Evolutionary conservation across 2,329 filamentous ascomycete species (phyloP).

Genomic region (Phyllosticta ampelicida): DNA sequence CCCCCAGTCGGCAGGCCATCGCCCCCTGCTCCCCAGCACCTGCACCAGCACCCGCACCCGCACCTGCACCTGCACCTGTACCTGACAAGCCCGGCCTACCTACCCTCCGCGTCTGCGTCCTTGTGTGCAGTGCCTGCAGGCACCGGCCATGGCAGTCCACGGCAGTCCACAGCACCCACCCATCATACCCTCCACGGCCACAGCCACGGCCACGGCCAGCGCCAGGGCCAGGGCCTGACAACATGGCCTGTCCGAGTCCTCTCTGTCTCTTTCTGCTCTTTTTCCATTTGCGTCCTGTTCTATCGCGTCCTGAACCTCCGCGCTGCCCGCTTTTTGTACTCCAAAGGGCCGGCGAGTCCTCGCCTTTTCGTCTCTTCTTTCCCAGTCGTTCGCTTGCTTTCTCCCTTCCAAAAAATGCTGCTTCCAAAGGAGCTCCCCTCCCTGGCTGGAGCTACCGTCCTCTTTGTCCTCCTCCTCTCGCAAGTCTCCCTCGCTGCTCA

Average conservation of each 20-base stretch:
- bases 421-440: background rate
- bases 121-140: background rate
- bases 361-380: constrained; percentile 3
- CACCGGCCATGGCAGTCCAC: background rate
- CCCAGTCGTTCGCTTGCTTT: constrained; percentile 2
- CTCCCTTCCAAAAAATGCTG: background rate
- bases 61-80: background rate
- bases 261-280: background rate
- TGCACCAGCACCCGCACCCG: background rate
- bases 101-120: no score
- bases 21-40: background rate
- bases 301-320: constrained; percentile 2
- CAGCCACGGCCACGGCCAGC: no score
- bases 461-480: constrained; percentile 4
- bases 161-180: no score
- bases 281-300: constrained; percentile 6
- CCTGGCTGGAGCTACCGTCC: background rate
- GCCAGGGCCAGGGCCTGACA: background rate
- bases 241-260: background rate
- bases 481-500: background rate
- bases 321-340: constrained; percentile 6
- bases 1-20: background rate
- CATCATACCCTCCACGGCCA: no score
- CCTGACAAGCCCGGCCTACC: background rate
- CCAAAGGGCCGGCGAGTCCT: constrained; percentile 8